Base-by-base conservation (phyloP, 2,329 filamentous ascomycete species). In the Sporothrix brasiliensis region DNA sequence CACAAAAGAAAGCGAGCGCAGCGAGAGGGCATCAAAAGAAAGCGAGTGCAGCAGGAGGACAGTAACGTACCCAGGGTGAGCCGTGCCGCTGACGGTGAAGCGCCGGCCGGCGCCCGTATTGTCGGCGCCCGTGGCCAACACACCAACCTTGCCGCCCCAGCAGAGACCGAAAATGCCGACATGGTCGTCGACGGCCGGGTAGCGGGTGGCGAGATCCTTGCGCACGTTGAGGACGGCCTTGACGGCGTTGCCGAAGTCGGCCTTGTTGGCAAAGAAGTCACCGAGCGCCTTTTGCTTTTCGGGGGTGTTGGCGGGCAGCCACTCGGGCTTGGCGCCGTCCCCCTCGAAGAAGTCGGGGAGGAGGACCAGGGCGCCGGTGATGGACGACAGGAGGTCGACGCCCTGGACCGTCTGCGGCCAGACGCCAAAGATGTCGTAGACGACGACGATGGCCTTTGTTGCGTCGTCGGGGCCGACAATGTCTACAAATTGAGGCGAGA, bases 351-450 rank as follows among this genome's bases (percentile, higher is more conserved):
- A 76, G 70, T 81, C 79, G 4, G 80, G 79, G 50, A 84, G 73
- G 4, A 85, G 71, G 9, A 84, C 79, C 0, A 84, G 75, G 1
- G 80, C 77, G 34, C 79, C 77, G 2, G 76, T 75, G 13, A 79
- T 75, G 3, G 77, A 74, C 0, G 82, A 78, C 2, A 85, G 77
- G 9, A 81, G 77, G 75, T 86, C 84, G 1, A 82, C 83, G 34
- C 83, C 84, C 73, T 84, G 83, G 6, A 83, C 75, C 3, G 81
- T 84, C 74, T 85, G 84, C 9, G 78, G 77, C 61, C 79, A 76
- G 65, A 80, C 73, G 71, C 83, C 82, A 72, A 85, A 84, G 74
- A 85, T 78, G 75, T 86, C 84, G 76, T 83, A 84, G 70, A 85
- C 77, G 71, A 80, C 76, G 21, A 86, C 76, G 11, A 85, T 77